Conservation (phyloP, 2,329 filamentous ascomycete genomes). For the Colletotrichum eremochloae region DNA sequence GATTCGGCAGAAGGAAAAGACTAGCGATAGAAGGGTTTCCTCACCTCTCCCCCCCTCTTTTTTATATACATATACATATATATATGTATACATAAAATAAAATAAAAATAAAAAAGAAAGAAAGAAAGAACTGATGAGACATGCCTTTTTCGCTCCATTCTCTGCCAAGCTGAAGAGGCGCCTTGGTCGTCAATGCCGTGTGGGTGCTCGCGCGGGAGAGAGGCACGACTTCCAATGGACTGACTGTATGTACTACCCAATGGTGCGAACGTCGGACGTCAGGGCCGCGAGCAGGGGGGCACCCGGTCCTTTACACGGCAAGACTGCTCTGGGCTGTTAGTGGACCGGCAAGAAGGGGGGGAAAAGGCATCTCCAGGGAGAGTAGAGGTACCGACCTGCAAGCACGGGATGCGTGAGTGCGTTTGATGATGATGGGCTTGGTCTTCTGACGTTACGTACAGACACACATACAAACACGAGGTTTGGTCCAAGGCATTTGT, state of each 20-base stretch:
- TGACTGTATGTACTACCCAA: background rate
- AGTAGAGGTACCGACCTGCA: background rate
- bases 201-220: background rate
- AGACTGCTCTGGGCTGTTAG: background rate
- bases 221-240: background rate
- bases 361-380: background rate
- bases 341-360: background rate
- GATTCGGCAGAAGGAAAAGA: constrained; percentile 6
- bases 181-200: constrained; percentile 39
- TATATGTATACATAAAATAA: background rate
- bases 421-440: background rate
- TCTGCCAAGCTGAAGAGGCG: constrained; percentile 36
- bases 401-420: background rate
- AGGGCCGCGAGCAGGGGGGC: constrained; percentile 21
- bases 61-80: no score
- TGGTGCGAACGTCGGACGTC: constrained; percentile 23
- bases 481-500: background rate
- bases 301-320: constrained; percentile 2
- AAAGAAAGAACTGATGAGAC: background rate
- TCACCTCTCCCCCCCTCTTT: no score
- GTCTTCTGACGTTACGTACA: background rate
- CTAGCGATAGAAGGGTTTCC: no score
- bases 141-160: constrained; percentile 15
- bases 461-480: background rate
- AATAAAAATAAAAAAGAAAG: background rate